Conservation (phyloP, 805 yeast genomes). For the Jamesozyma rosinii region DNA sequence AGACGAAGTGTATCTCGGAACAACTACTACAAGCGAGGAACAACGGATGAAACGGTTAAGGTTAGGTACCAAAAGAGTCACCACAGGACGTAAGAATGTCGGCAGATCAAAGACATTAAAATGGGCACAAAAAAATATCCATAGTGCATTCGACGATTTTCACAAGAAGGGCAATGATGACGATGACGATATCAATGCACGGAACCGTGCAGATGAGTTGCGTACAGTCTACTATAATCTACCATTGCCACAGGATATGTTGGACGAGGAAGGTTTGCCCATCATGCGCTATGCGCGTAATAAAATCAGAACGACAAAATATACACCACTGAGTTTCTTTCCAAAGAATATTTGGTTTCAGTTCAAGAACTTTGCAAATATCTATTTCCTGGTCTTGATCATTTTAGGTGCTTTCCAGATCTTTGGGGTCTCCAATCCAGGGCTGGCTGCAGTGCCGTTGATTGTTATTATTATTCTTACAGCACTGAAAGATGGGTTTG, state of each 20-base stretch:
- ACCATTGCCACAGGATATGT: conserved; percentile 46
- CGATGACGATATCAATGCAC: conserved; percentile 23
- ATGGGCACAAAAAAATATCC: conserved; percentile 34
- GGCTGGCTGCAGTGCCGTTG: conserved; percentile 65
- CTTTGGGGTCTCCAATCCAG: conserved; percentile 77
- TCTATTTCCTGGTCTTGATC: conserved; percentile 71
- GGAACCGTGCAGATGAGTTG: conserved; percentile 33
- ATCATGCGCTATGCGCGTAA: conserved; percentile 60
- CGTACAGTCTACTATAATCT: conserved; percentile 53
- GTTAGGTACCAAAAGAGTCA: conserved; percentile 73
- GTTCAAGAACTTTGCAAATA: conserved; percentile 82
- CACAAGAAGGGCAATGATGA: conserved; percentile 13
- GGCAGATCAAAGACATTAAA: conserved; percentile 46
- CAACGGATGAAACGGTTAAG: conserved; percentile 48
- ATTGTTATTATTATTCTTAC: conserved; percentile 69
- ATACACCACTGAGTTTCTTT: conserved; percentile 79
- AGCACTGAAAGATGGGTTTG: conserved; percentile 71
- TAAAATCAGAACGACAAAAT: conserved; percentile 90
- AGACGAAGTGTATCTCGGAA: background rate
- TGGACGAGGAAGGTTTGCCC: conserved; percentile 57
- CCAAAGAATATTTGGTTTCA: conserved; percentile 78
- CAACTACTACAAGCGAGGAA: background rate
- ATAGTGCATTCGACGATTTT: conserved; percentile 24
- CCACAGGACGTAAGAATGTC: conserved; percentile 55
- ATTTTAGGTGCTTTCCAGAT: conserved; percentile 70